Evolutionary conservation across 257 asterid species (phyloP).

Genomic region (Cynanchum wilfordii): DNA sequence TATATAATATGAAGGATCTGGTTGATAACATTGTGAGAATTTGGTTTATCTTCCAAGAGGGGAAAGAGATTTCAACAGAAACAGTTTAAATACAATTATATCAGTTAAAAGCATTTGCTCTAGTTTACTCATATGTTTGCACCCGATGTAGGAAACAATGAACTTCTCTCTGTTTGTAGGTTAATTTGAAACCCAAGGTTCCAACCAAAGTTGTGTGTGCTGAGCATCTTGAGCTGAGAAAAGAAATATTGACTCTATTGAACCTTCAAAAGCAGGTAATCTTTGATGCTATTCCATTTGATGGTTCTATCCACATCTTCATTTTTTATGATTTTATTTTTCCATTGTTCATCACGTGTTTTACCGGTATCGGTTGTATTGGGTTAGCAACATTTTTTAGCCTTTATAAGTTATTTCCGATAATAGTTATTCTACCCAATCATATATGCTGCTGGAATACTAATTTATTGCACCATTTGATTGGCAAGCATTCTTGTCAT

Average conservation of each 20-base stretch:
- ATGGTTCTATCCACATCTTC: not conserved
- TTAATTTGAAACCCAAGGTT: constrained; percentile 91
- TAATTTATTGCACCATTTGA: not conserved
- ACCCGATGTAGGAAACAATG: constrained; percentile 17
- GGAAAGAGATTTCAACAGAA: not conserved
- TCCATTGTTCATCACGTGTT: not conserved
- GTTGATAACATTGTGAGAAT: not conserved
- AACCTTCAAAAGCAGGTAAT: constrained; percentile 90
- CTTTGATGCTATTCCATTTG: not conserved
- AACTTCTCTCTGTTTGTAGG: constrained; percentile 37
- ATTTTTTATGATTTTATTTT: not conserved
- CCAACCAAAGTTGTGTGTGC: constrained; percentile 90
- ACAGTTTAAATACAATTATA: not conserved
- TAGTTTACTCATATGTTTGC: constrained; percentile 1
- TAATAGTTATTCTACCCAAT: not conserved
- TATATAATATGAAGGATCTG: not conserved
- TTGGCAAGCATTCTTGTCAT: not conserved
- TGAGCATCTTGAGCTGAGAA: constrained; percentile 94
- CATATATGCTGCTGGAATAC: not conserved
- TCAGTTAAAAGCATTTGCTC: not conserved
- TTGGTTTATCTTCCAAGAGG: not conserved
- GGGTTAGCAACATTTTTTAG: not conserved
- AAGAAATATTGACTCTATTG: constrained; percentile 81
- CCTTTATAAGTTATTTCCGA: not conserved
- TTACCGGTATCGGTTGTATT: not conserved